These are phyloP conservation scores for Balakata baccata DNA, from an alignment of 345 rosid genomes.

Conservation along the genomic window DNA sequence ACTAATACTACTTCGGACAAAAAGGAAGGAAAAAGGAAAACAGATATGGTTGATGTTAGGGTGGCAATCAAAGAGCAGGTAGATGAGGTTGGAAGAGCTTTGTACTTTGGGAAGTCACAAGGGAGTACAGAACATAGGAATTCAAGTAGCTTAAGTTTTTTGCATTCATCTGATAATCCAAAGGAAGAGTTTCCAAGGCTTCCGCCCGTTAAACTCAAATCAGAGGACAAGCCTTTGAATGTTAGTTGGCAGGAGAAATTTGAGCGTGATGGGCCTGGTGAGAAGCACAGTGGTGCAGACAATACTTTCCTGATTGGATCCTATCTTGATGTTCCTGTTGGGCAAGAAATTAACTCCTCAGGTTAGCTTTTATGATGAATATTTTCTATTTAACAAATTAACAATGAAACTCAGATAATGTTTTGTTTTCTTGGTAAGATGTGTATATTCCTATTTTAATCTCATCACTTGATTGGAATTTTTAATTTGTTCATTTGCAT, in stretches of 20 bases:
- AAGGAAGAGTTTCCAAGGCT: constrained; percentile 91
- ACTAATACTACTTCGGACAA: constrained; percentile 40
- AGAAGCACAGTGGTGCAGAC: constrained; percentile 57
- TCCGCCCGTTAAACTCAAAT: constrained; percentile 95
- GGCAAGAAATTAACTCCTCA: constrained; percentile 89
- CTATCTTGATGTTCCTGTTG: constrained; percentile 85
- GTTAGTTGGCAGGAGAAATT: constrained; percentile 84
- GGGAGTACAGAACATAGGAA: constrained; percentile 51
- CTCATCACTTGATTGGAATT: background rate
- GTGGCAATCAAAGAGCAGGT: constrained; percentile 76
- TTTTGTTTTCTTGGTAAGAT: background rate
- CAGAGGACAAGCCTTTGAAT: constrained; percentile 70
- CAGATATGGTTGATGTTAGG: constrained; percentile 46
- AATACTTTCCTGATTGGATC: constrained; percentile 74
- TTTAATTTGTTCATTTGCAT: background rate
- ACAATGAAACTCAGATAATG: background rate
- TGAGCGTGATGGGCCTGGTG: constrained; percentile 60
- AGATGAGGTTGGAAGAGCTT: constrained; percentile 86
- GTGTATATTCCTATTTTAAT: background rate
- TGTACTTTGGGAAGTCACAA: constrained; percentile 58
- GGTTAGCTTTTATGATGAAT: constrained; percentile 46
- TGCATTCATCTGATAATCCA: constrained; percentile 53
- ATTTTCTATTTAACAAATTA: constrained; percentile 1
- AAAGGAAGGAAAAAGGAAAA: constrained; percentile 67
- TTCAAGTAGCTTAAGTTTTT: constrained; percentile 43